Conservation (phyloP, 2,329 filamentous ascomycete species). For the Zymoseptoria passerinii region DNA sequence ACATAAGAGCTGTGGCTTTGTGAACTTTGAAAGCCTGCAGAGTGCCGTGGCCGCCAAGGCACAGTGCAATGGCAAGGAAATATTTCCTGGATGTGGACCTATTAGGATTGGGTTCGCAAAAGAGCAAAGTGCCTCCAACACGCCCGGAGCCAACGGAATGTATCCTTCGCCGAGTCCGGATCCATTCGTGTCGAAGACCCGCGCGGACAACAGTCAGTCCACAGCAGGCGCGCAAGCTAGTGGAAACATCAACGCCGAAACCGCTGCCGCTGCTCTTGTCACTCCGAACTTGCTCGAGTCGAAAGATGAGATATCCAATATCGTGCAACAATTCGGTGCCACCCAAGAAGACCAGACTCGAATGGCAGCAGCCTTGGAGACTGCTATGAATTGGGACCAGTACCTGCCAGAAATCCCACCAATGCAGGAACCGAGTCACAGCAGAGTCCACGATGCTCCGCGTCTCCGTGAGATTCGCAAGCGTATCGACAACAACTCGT, state of each 20-base stretch:
- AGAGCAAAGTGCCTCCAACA: constrained; percentile 79
- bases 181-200: constrained; percentile 48
- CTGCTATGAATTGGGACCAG: constrained; percentile 63
- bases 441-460: constrained; percentile 83
- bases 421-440: constrained; percentile 79
- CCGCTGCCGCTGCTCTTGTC: constrained; percentile 48
- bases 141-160: constrained; percentile 78
- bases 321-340: constrained; percentile 82
- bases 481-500: constrained; percentile 89
- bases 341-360: constrained; percentile 65
- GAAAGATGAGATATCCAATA: constrained; percentile 71
- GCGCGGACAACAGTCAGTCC: constrained; percentile 30
- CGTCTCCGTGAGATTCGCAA: constrained; percentile 94
- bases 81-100: constrained; percentile 91
- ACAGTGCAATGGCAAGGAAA: constrained; percentile 89
- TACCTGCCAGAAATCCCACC: constrained; percentile 82
- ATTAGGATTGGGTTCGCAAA: constrained; percentile 97
- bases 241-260: constrained; percentile 35
- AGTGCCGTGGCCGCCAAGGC: constrained; percentile 84
- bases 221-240: constrained; percentile 23
- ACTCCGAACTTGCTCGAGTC: constrained; percentile 70
- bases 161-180: constrained; percentile 89
- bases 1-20: constrained; percentile 98
- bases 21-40: constrained; percentile 89
- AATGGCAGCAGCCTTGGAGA: constrained; percentile 66